Evolutionary conservation across 2,329 filamentous ascomycete species (phyloP).

Genomic region (Nemania abortiva): DNA sequence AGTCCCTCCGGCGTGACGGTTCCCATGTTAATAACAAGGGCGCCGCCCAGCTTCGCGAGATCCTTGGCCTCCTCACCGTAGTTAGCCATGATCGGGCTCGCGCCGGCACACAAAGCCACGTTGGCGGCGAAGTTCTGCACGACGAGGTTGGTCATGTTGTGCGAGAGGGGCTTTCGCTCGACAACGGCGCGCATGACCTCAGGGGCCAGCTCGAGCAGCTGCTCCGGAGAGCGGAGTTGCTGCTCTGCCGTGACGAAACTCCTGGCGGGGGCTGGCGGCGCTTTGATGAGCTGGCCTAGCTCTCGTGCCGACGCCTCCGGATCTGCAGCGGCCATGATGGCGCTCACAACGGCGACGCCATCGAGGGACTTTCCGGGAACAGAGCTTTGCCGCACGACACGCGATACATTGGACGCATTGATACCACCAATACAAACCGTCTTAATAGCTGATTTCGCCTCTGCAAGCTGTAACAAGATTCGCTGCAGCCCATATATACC

Average conservation of each 20-base stretch:
- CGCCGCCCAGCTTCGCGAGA: slow-evolving; percentile 80
- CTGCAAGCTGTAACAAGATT: slow-evolving; percentile 72
- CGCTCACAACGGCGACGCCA: slow-evolving; percentile 90
- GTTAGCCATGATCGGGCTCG: slow-evolving; percentile 94
- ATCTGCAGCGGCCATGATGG: slow-evolving; percentile 80
- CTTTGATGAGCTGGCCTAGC: slow-evolving; percentile 68
- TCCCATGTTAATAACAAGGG: slow-evolving; percentile 94
- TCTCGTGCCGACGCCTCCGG: slow-evolving; percentile 72
- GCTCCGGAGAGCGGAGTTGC: slow-evolving; percentile 34
- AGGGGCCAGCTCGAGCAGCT: slow-evolving; percentile 50
- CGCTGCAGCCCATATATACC: slow-evolving; percentile 77
- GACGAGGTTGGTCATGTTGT: slow-evolving; percentile 98
- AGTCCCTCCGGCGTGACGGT: slow-evolving; percentile 83
- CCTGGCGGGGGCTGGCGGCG: slow-evolving; percentile 51
- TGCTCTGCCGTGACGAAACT: slow-evolving; percentile 27
- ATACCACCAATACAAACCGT: slow-evolving; percentile 92
- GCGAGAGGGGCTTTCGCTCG: slow-evolving; percentile 76
- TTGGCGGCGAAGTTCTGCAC: slow-evolving; percentile 97
- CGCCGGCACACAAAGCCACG: slow-evolving; percentile 84
- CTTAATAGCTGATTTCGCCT: slow-evolving; percentile 59
- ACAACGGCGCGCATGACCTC: slow-evolving; percentile 71
- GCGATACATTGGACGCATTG: slow-evolving; percentile 79
- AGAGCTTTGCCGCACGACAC: slow-evolving; percentile 77
- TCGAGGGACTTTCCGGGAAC: slow-evolving; percentile 72
- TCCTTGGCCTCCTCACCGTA: slow-evolving; percentile 85